Percentiles rank a stretch among this genome's conserved stretches.
Conservation (phyloP, 768 basidiomycete genomes). For the Tulasnella sp. region DNA sequence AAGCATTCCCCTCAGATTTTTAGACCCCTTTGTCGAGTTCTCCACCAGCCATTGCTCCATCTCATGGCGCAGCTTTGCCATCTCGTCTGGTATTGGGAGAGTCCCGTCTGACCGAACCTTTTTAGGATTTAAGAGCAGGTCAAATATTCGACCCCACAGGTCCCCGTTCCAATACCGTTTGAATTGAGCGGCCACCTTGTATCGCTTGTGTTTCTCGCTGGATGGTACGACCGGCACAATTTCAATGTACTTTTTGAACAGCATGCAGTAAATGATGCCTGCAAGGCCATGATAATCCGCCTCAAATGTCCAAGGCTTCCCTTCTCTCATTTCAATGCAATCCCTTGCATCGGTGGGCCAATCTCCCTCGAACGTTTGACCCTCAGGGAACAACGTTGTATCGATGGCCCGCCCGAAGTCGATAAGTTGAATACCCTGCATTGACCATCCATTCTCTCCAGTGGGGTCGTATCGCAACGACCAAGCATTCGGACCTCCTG, state of each 20-base stretch:
- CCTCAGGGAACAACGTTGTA: slow-evolving; percentile 59
- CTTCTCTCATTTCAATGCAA: slow-evolving; percentile 80
- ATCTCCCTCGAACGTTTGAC: slow-evolving; percentile 72
- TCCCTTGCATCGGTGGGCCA: slow-evolving; percentile 85
- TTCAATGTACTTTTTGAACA: slow-evolving; percentile 94
- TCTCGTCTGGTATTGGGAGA: slow-evolving; percentile 60
- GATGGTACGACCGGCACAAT: slow-evolving; percentile 39
- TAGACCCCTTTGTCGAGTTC: slow-evolving; percentile 61
- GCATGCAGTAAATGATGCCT: slow-evolving; percentile 86
- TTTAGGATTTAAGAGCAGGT: slow-evolving; percentile 71
- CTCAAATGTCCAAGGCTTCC: slow-evolving; percentile 82
- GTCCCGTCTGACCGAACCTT: slow-evolving; percentile 40
- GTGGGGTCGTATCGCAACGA: slow-evolving; percentile 58
- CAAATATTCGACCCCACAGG: slow-evolving; percentile 74
- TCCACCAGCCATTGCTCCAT: slow-evolving; percentile 81
- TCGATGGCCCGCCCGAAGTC: slow-evolving; percentile 98
- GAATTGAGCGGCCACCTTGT: slow-evolving; percentile 63
- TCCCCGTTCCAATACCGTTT: slow-evolving; percentile 93
- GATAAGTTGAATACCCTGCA: slow-evolving; percentile 83
- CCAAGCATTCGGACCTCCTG: slow-evolving; percentile 58
- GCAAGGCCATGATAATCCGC: slow-evolving; percentile 96
- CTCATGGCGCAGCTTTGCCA: slow-evolving; percentile 50
- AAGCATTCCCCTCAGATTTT: slow-evolving; percentile 63
- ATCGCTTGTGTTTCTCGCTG: slow-evolving; percentile 28
- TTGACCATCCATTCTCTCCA: slow-evolving; percentile 73